These are phyloP conservation scores for Rhodomyrtus tomentosa DNA, from an alignment of 345 rosid genomes.

Conservation along the genomic window DNA sequence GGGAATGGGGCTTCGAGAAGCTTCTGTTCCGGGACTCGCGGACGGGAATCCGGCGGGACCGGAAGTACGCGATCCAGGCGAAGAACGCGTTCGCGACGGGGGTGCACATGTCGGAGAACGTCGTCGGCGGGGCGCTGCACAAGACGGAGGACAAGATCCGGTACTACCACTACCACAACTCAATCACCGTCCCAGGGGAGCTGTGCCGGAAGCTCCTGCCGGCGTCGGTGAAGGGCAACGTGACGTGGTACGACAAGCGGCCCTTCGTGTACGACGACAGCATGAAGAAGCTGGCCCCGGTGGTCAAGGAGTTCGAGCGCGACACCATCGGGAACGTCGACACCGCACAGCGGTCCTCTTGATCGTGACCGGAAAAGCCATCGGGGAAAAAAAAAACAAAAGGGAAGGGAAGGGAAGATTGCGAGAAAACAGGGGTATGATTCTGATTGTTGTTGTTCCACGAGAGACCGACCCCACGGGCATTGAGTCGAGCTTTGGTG, in stretches of 20 bases:
- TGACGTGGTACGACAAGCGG: constrained; percentile 39
- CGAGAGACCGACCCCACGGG: background rate
- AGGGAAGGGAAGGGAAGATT: background rate
- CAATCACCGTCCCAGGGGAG: constrained; percentile 51
- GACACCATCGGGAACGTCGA: constrained; percentile 22
- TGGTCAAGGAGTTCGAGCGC: constrained; percentile 55
- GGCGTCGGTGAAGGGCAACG: constrained; percentile 32
- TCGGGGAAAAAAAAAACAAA: no score
- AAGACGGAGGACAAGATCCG: constrained; percentile 67
- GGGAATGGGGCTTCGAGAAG: constrained; percentile 97
- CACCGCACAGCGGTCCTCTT: background rate
- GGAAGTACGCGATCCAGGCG: constrained; percentile 85
- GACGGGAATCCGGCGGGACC: constrained; percentile 57
- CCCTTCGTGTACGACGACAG: constrained; percentile 63
- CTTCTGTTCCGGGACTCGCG: constrained; percentile 61
- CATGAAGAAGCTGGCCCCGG: constrained; percentile 51
- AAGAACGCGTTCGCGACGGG: constrained; percentile 76
- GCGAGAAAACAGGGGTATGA: background rate
- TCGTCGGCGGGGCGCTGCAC: constrained; percentile 62
- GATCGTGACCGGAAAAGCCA: background rate
- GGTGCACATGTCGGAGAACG: constrained; percentile 90
- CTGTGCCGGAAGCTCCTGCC: constrained; percentile 53
- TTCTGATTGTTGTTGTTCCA: background rate
- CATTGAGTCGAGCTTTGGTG: background rate
- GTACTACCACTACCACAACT: constrained; percentile 72